These are phyloP conservation scores for Balansia obtecta DNA, from an alignment of 2,329 filamentous ascomycete genomes.

Conservation along the genomic window DNA sequence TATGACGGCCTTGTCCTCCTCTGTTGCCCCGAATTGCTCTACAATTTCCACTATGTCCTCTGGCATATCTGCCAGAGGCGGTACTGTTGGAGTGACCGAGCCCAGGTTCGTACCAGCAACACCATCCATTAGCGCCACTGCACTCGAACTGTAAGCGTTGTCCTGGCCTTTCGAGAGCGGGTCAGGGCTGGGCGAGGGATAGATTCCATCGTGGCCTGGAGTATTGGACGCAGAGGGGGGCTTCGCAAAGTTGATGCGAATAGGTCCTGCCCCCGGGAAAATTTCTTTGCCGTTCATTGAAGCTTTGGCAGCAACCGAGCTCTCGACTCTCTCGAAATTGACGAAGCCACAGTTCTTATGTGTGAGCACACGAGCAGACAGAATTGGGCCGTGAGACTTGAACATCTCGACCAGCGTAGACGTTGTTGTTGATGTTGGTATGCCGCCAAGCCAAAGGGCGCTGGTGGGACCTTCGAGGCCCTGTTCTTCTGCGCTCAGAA, in stretches of 20 bases:
- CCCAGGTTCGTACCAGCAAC: constrained; percentile 10
- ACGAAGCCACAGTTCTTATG: constrained; percentile 99
- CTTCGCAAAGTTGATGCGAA: constrained; percentile 95
- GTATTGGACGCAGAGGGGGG: constrained; percentile 83
- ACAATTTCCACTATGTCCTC: constrained; percentile 77
- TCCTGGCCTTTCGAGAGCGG: constrained; percentile 54
- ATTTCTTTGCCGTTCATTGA: constrained; percentile 94
- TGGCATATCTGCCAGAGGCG: constrained; percentile 66
- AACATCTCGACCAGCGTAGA: constrained; percentile 94
- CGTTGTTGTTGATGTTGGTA: constrained; percentile 91
- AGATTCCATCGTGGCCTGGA: constrained; percentile 76
- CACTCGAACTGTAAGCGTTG: constrained; percentile 21
- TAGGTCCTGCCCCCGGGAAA: constrained; percentile 88
- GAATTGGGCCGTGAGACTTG: constrained; percentile 78
- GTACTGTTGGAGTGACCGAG: constrained; percentile 47
- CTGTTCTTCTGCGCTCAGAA: constrained; percentile 63
- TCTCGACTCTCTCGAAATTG: constrained; percentile 88
- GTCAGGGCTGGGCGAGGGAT: constrained; percentile 84
- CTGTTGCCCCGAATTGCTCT: constrained; percentile 71
- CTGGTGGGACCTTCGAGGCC: constrained; percentile 82
- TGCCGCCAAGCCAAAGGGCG: constrained; percentile 93
- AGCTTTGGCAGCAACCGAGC: constrained; percentile 77
- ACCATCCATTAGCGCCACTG: constrained; percentile 18
- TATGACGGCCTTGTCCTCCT: constrained; percentile 66
- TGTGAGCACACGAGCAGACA: constrained; percentile 84